Conservation (phyloP, 208 protist genomes). For the Acanthamoeba sp. region DNA sequence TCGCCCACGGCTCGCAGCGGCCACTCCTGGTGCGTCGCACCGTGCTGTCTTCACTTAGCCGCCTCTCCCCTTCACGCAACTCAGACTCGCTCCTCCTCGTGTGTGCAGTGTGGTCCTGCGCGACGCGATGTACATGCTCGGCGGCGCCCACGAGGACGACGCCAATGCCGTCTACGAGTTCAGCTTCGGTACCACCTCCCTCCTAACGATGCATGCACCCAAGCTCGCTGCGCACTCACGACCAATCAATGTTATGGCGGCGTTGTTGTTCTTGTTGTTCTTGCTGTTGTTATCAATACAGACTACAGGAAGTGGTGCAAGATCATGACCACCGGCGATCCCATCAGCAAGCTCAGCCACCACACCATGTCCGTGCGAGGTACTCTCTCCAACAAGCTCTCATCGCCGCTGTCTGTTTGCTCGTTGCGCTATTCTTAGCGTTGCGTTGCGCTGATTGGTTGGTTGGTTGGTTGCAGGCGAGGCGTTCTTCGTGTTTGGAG, state of each 20-base stretch:
- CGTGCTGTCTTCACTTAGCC: no score
- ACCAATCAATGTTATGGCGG: no score
- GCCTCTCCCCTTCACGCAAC: no score
- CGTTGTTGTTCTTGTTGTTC: no score
- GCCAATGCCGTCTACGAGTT: slow-evolving; percentile 3
- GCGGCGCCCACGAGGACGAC: background rate
- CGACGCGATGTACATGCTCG: slow-evolving; percentile 31
- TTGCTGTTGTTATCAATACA: no score
- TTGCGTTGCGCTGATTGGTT: no score
- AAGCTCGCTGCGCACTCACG: no score
- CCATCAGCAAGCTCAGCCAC: background rate
- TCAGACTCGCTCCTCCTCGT: no score
- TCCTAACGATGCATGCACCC: no score
- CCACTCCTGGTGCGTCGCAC: background rate
- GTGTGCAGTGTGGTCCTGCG: background rate
- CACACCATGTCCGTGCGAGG: slow-evolving; percentile 26
- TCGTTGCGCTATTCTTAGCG: no score
- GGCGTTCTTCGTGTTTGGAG: background rate
- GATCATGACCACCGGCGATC: slow-evolving; percentile 19
- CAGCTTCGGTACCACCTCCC: slow-evolving; percentile 3
- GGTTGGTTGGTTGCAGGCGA: background rate
- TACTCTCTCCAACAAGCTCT: background rate
- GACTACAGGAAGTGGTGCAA: slow-evolving; percentile 36
- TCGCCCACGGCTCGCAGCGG: background rate
- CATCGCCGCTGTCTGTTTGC: no score